Percentiles rank a stretch among this genome's conserved stretches.
phyloP scores from a whole-genome alignment of 805 yeast genomes.

The Blastobotrys terrestris region DNA sequence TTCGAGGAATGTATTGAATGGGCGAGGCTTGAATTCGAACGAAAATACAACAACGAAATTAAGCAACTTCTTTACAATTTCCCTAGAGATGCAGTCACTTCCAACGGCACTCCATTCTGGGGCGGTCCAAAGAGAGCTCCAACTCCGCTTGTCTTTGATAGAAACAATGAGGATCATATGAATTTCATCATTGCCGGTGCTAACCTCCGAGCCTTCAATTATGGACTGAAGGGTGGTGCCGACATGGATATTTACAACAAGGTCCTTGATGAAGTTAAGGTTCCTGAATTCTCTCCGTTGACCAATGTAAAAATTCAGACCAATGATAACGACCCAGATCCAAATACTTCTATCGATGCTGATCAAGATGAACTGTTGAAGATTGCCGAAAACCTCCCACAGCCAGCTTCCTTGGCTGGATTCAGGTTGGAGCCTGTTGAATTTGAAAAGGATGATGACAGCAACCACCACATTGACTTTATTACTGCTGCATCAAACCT shows the following conservation, averaged over 20 bases:
- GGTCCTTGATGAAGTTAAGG: slow-evolving; percentile 44
- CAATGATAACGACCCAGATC: slow-evolving; percentile 83
- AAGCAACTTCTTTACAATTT: slow-evolving; percentile 87
- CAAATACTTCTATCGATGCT: slow-evolving; percentile 33
- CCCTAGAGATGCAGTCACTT: slow-evolving; percentile 89
- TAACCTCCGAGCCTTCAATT: slow-evolving; percentile 81
- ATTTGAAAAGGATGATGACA: slow-evolving; percentile 96
- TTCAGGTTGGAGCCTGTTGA: slow-evolving; percentile 84
- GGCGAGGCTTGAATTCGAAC: slow-evolving; percentile 89
- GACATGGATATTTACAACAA: slow-evolving; percentile 45
- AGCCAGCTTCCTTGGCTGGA: slow-evolving; percentile 83
- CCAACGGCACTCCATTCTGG: slow-evolving; percentile 94
- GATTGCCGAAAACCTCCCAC: slow-evolving; percentile 75
- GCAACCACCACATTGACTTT: slow-evolving; percentile 94
- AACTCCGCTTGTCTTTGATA: slow-evolving; percentile 70
- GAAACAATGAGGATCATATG: slow-evolving; percentile 68
- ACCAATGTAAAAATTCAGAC: slow-evolving; percentile 76
- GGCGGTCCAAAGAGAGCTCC: slow-evolving; percentile 98
- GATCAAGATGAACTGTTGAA: slow-evolving; percentile 61
- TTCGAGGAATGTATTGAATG: slow-evolving; percentile 93
- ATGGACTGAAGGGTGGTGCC: slow-evolving; percentile 75
- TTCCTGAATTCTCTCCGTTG: slow-evolving; percentile 69
- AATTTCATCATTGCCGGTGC: slow-evolving; percentile 86
- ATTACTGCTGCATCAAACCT: slow-evolving; percentile 94
- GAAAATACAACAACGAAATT: slow-evolving; percentile 78